Base-by-base conservation (phyloP, 2,329 filamentous ascomycete species). In the Furcasterigmium furcatum region DNA sequence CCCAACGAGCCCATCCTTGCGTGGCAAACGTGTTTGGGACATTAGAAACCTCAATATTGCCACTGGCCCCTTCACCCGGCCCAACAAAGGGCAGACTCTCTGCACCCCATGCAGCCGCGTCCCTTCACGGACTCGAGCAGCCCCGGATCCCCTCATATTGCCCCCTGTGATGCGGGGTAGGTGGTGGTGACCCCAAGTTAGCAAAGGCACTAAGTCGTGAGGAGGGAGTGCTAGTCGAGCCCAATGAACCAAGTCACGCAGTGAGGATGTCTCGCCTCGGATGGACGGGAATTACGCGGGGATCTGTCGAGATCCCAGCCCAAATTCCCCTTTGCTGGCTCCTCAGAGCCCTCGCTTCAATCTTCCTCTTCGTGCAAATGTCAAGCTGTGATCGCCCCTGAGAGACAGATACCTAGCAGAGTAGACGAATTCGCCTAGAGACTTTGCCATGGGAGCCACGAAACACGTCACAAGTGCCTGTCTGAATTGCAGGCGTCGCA, bases 381-480 rank as follows among this genome's bases (percentile, higher is more conserved):
- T n/a, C 30, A n/a, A 32, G 5, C 30, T 32, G 30, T 32, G 30
- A 32, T 32, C 30, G 30, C 30, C 30, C 12, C 13, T 13, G 13
- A 7, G 30, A 32, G 30, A 32, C 30, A 32, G 30, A 32, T 32
- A 32, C 30, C 30, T 16, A 32, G 30, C 13, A 36, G 34, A 10
- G 16, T 18, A 36, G 34, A 36, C 34, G 9, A 36, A 36, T 36
- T 16, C 34, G 16, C 34, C 4, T 4, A 19, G 16, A 18, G 16
- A 36, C 34, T 18, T 19, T 18, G 34, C 34, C 39, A 41, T 41
- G 39, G 39, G 39, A 10, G 27, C 16, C n/a, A 30, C 18, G 25
- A 41, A 41, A 25, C 39, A 41, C 19, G 39, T 41, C 16, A 41
- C 27, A 13, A 41, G 39, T 13, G 39, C 39, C 12, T 41, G 39